These are phyloP conservation scores for Camellia japonica DNA, from an alignment of 148 eudicot species.

Conservation along the genomic window DNA sequence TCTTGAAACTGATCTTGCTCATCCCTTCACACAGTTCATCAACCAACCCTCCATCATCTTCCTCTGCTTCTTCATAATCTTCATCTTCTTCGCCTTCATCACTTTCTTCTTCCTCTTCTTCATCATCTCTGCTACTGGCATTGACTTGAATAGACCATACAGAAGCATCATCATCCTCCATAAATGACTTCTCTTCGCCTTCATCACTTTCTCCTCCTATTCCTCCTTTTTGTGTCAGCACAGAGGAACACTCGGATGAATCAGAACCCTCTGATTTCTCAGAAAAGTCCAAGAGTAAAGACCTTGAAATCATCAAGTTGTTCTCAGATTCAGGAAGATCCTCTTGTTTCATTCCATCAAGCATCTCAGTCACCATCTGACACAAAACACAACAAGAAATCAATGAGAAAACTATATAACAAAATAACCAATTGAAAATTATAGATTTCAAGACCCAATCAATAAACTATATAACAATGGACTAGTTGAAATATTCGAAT, in stretches of 20 bases:
- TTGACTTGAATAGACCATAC: constrained; percentile 80
- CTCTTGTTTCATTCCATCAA: constrained; percentile 29
- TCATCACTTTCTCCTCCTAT: constrained; percentile 16
- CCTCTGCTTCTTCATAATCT: constrained; percentile 12
- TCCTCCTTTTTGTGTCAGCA: constrained; percentile 34
- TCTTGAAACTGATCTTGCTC: constrained; percentile 42
- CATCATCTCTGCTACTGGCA: constrained; percentile 55
- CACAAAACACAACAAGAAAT: neutral
- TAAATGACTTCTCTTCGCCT: neutral
- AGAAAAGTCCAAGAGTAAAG: constrained; percentile 64
- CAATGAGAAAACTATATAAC: neutral
- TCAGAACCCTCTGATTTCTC: constrained; percentile 57
- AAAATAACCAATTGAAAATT: neutral
- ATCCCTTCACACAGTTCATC: constrained; percentile 71
- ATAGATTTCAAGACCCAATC: neutral
- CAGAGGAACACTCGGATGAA: constrained; percentile 49
- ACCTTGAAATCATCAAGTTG: constrained; percentile 51
- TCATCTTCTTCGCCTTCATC: constrained; percentile 24
- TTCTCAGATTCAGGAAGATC: constrained; percentile 34
- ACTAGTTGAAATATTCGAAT: neutral
- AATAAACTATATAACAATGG: neutral
- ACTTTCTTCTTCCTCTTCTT: constrained; percentile 37
- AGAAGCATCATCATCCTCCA: constrained; percentile 63
- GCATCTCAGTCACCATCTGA: constrained; percentile 34
- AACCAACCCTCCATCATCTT: constrained; percentile 20